Conservation (phyloP, 1,284 basidiomycete species). For the Peniophora sp. region DNA sequence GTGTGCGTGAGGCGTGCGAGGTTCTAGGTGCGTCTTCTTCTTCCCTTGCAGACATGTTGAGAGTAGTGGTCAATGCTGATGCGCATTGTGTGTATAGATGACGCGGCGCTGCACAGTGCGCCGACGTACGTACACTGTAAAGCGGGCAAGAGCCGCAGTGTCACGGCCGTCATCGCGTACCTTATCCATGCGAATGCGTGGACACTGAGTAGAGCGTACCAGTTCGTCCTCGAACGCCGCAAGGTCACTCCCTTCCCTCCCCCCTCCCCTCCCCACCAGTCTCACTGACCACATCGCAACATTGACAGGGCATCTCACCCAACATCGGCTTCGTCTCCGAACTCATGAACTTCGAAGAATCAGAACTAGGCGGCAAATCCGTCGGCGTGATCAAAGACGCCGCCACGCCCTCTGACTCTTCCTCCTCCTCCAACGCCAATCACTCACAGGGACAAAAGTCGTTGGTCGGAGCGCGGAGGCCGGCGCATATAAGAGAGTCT, state of each 20-base stretch:
- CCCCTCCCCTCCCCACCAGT: too few relatives aligned
- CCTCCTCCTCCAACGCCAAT: not conserved
- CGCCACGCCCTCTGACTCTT: not conserved
- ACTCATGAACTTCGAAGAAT: conserved; percentile 93
- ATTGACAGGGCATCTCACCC: conserved; percentile 78
- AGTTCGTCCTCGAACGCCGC: conserved; percentile 84
- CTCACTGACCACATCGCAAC: too few relatives aligned
- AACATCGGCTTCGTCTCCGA: conserved; percentile 98
- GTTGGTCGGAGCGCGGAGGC: conserved; percentile 36
- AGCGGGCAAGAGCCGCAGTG: conserved; percentile 91
- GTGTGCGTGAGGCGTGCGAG: conserved; percentile 78
- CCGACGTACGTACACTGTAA: conserved; percentile 96
- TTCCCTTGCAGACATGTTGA: not conserved
- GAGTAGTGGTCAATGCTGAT: not conserved
- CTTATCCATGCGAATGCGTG: conserved; percentile 95
- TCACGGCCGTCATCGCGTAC: conserved; percentile 96
- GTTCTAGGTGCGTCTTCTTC: conserved; percentile 61
- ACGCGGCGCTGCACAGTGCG: conserved; percentile 80
- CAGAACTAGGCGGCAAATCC: conserved; percentile 78
- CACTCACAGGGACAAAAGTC: conserved; percentile 21
- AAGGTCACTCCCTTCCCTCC: too few relatives aligned
- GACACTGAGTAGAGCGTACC: conserved; percentile 86
- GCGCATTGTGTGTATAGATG: conserved; percentile 53
- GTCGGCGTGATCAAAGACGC: conserved; percentile 58
- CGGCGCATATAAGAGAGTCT: conserved; percentile 63